A percentile compares a stretch with the other conserved stretches of the same genome.
Conservation (phyloP, 768 basidiomycete genomes). For the Rhizopogon vesiculosus region DNA sequence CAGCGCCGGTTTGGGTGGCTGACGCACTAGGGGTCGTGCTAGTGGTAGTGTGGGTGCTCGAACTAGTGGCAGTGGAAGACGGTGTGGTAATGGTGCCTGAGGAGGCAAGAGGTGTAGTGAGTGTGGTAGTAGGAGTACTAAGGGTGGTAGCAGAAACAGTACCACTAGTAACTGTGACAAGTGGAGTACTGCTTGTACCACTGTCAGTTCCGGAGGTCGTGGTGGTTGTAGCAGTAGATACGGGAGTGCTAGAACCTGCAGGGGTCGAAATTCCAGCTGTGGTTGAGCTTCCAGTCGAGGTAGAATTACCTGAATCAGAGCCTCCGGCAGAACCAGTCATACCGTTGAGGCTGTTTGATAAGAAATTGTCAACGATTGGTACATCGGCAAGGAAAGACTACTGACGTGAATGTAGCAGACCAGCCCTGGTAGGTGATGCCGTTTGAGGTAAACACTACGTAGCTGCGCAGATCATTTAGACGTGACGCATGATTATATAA, state of each 20-base stretch:
- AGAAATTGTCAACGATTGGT: background rate
- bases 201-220: constrained; percentile 4
- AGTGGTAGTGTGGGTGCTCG: background rate
- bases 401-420: constrained; percentile 57
- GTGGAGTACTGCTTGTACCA: constrained; percentile 12
- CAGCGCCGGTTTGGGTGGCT: constrained; percentile 14
- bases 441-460: constrained; percentile 52
- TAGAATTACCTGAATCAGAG: constrained; percentile 13
- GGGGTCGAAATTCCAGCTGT: constrained; percentile 6
- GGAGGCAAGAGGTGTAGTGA: constrained; percentile 33
- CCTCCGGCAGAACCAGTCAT: constrained; percentile 53
- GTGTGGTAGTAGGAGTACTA: constrained; percentile 27
- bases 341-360: constrained; percentile 39
- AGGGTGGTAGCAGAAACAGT: constrained; percentile 20
- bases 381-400: background rate
- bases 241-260: background rate
- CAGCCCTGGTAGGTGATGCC: constrained; percentile 32
- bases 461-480: constrained; percentile 34
- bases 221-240: background rate
- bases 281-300: constrained; percentile 6
- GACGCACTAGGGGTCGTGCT: constrained; percentile 5
- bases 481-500: constrained; percentile 4
- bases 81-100: constrained; percentile 26
- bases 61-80: constrained; percentile 12
- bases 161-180: constrained; percentile 5